Evolutionary conservation across 192 early-diverging fungal species (phyloP), one percentile per base, ranked within the genome.

Genomic region (Blastocladiella britannica): DNA sequence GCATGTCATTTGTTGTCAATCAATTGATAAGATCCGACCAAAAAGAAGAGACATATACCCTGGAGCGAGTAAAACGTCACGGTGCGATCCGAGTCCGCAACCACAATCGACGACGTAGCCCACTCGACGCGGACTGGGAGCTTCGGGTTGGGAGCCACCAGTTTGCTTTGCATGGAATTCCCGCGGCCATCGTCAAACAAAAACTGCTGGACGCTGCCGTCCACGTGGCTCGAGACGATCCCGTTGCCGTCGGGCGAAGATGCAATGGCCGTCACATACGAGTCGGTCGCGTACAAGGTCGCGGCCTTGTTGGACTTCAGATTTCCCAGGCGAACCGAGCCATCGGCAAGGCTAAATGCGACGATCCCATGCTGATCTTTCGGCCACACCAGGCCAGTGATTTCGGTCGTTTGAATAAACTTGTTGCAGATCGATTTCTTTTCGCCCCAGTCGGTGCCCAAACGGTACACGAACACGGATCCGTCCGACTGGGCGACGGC

Each of bases 381-480:
- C n/a, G 79, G 79, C 79, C 79, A 81, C 8, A 72, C 62, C 30
- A 81, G 61, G 52, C 72, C 81, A 2, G 79, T 76, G 58, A 81
- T 75, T 29, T 81, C 79, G 7, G 70, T 70, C 1, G 66, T 67
- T 55, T 81, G 79, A 53, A 81, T 77, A 29, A 80, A 65, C 61
- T 81, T 81, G 69, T 81, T 81, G 63, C 76, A 77, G 53, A 81
- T 81, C 22, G 67, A 69, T 51, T 81, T 81, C 52, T 81, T 81
- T 56, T 81, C 79, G 18, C 79, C 79, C 79, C 79, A 81, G 31
- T 81, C 79, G 26, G 78, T 62, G 5, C 79, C 79, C 15, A 81
- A 63, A 53, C 74, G 81, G 68, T 81, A 81, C 7, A 81, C 77
- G 57, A 78, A 81, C 8, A 81, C 77, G 18, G 73, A 73, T 60